Percentiles rank a stretch among this genome's conserved stretches.
phyloP scores from a whole-genome alignment of 202 grass and related monocot species.

The Setaria italica region DNA sequence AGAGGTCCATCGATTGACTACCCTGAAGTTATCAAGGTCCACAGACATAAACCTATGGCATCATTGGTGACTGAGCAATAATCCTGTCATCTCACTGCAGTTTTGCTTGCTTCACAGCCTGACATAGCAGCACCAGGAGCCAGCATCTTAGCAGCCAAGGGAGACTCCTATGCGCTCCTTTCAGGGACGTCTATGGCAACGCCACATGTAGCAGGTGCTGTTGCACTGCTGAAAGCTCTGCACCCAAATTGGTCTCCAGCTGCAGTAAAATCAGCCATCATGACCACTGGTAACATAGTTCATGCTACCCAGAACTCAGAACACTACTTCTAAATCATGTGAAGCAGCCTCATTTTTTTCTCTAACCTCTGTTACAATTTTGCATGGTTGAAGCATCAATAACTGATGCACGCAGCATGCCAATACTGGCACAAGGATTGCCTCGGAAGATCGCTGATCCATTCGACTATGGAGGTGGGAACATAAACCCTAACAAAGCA shows the following conservation, averaged over 20 bases:
- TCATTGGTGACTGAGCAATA: not conserved
- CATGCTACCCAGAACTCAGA: not conserved
- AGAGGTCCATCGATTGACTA: conserved; percentile 44
- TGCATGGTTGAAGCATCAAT: conserved; percentile 51
- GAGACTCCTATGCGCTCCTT: conserved; percentile 7
- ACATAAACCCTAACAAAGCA: conserved; percentile 51
- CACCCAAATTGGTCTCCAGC: conserved; percentile 67
- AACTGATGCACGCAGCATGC: conserved; percentile 43
- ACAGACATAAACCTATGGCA: not conserved
- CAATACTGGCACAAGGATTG: conserved; percentile 46
- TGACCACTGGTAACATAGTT: conserved; percentile 57
- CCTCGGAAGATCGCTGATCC: conserved; percentile 60
- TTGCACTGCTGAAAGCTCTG: conserved; percentile 60
- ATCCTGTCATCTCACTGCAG: not conserved
- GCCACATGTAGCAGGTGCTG: conserved; percentile 60
- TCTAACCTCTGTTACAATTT: not conserved
- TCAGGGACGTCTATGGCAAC: conserved; percentile 67
- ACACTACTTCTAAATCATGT: not conserved
- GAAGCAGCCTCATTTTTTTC: not conserved
- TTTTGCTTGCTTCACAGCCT: conserved; percentile 39
- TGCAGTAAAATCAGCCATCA: conserved; percentile 69
- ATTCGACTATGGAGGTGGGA: conserved; percentile 69
- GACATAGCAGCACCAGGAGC: conserved; percentile 73
- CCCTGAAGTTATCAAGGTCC: conserved; percentile 43
- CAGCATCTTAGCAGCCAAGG: conserved; percentile 51